phyloP scores from a whole-genome alignment of 352 stramenopile species.

The Blastocystis sp. region DNA sequence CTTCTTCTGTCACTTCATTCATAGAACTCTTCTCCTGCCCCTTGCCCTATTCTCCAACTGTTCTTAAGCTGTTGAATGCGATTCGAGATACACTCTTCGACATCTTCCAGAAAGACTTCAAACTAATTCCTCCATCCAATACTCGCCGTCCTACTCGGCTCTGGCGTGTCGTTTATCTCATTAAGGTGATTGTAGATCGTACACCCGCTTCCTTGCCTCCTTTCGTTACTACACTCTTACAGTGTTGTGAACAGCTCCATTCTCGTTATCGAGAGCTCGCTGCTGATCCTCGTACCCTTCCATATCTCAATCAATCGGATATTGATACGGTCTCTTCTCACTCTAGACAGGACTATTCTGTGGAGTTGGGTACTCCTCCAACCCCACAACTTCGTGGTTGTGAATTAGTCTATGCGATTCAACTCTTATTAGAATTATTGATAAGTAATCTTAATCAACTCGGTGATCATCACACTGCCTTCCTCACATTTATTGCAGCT shows the following conservation, averaged over 20 bases:
- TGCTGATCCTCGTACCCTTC: background rate
- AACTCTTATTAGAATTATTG: constrained; percentile 18
- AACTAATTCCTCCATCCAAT: background rate
- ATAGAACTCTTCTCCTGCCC: constrained; percentile 13
- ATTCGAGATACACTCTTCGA: constrained; percentile 1
- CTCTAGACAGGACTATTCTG: background rate
- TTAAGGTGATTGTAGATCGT: constrained; percentile 17
- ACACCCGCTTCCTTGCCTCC: background rate
- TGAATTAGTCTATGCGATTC: constrained; percentile 23
- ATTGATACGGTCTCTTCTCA: background rate
- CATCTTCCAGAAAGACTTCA: constrained; percentile 26
- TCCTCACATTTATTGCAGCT: background rate
- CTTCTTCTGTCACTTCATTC: background rate
- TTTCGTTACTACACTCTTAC: background rate
- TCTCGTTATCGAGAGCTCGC: background rate
- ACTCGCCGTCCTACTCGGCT: background rate
- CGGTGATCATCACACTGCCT: background rate
- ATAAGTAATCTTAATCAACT: background rate
- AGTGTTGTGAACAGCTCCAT: constrained; percentile 22
- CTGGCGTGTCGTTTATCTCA: constrained; percentile 38
- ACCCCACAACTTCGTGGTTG: background rate
- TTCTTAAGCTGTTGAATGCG: background rate
- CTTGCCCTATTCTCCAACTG: background rate
- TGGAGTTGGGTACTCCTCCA: background rate
- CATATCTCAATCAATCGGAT: background rate